Evolutionary conservation across 1,284 basidiomycete species (phyloP).

Genomic region (Porogramme epimiltina): DNA sequence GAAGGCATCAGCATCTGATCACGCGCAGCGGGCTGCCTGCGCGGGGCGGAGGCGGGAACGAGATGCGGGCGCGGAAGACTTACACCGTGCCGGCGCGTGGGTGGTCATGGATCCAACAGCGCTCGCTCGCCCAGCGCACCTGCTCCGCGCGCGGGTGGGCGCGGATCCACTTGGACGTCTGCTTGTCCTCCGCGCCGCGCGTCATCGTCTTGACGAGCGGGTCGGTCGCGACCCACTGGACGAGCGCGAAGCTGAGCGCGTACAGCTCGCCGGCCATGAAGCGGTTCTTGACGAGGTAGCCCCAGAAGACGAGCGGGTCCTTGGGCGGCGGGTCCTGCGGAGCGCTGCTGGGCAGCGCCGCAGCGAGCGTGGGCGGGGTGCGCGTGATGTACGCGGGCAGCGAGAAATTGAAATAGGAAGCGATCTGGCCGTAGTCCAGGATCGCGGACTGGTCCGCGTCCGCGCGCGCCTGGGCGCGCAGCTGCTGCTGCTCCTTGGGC

Average conservation of each 20-base stretch:
- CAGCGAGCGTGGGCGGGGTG: constrained; percentile 5
- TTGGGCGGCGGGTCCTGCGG: constrained; percentile 25
- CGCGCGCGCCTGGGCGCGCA: neutral
- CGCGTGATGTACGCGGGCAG: constrained; percentile 11
- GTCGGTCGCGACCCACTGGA: constrained; percentile 86
- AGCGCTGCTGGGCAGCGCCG: neutral
- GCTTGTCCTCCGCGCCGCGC: constrained; percentile 93
- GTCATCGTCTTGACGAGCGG: constrained; percentile 67
- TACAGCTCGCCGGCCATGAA: constrained; percentile 99
- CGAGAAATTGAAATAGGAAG: constrained; percentile 11
- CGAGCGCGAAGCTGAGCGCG: constrained; percentile 87
- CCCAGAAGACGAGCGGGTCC: constrained; percentile 90
- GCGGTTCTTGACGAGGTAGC: constrained; percentile 89
- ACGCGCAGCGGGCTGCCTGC: neutral
- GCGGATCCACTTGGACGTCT: constrained; percentile 93
- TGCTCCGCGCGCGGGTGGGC: constrained; percentile 80
- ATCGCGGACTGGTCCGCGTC: constrained; percentile 3
- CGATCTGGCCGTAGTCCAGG: constrained; percentile 14
- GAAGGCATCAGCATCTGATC: neutral
- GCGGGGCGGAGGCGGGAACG: no score
- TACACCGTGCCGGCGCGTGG: constrained; percentile 91
- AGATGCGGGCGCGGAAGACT: constrained; percentile 31
- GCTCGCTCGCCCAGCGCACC: constrained; percentile 89
- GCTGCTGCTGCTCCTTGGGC: constrained; percentile 3
- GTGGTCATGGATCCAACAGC: constrained; percentile 98